These are phyloP conservation scores for Porogramme epimiltina DNA, from an alignment of 1,284 basidiomycete genomes.

Conservation along the genomic window DNA sequence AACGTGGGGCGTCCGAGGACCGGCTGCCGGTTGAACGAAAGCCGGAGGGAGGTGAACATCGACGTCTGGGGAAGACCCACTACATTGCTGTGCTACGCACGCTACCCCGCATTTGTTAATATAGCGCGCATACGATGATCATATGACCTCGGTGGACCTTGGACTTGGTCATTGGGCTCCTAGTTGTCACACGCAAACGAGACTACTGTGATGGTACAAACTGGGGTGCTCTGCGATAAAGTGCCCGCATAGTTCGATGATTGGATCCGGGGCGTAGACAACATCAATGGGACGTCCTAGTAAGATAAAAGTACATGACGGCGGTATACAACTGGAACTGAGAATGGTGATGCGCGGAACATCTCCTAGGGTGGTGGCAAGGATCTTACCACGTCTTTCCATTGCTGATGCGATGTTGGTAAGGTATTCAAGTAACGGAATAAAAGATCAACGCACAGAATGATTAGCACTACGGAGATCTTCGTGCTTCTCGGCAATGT, in stretches of 20 bases:
- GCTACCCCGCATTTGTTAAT: background rate
- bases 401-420: constrained; percentile 6
- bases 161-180: too few species aligned
- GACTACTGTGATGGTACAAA: too few species aligned
- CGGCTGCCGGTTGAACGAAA: background rate
- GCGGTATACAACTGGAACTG: background rate
- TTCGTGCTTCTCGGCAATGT: constrained; percentile 47
- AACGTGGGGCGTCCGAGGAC: background rate
- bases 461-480: constrained; percentile 64
- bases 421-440: too few species aligned
- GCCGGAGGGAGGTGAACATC: constrained; percentile 9
- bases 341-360: background rate
- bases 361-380: constrained; percentile 16
- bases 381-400: constrained; percentile 31
- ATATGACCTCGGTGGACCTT: too few species aligned
- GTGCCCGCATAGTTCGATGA: too few species aligned
- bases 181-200: too few species aligned
- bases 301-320: too few species aligned
- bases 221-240: too few species aligned
- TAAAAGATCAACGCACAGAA: constrained; percentile 45
- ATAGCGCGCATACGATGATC: too few species aligned
- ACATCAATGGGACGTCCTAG: too few species aligned
- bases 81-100: background rate
- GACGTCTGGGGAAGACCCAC: background rate
- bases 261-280: too few species aligned